phyloP scores from a whole-genome alignment of 805 yeast species.

The Candida ovalis region DNA sequence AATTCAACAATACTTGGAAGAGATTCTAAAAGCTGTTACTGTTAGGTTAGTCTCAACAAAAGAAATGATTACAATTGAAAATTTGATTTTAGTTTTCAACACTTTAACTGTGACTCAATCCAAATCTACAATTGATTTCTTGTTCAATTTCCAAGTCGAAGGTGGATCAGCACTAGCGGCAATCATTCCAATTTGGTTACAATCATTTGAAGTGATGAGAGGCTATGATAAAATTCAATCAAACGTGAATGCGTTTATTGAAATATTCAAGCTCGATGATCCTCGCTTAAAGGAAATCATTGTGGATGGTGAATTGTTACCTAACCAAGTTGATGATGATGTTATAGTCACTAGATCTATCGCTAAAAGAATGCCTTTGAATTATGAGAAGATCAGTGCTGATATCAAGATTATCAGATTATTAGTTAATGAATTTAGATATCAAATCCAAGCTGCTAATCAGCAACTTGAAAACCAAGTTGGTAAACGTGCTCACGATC shows the following conservation, averaged over 20 bases:
- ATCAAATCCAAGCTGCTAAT: constrained; percentile 44
- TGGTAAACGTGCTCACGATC: constrained; percentile 38
- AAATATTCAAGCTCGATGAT: constrained; percentile 59
- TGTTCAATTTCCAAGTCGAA: constrained; percentile 38
- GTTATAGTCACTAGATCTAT: constrained; percentile 83
- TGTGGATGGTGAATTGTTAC: constrained; percentile 77
- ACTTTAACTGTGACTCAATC: constrained; percentile 63
- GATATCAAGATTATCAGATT: constrained; percentile 70
- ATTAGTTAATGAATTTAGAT: constrained; percentile 62
- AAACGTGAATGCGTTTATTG: constrained; percentile 67
- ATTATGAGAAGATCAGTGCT: constrained; percentile 63
- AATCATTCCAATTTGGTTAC: constrained; percentile 78
- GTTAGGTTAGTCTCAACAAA: constrained; percentile 60
- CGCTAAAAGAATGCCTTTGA: constrained; percentile 61
- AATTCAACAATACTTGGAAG: constrained; percentile 42
- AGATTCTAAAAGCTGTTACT: constrained; percentile 72
- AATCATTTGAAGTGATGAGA: constrained; percentile 72
- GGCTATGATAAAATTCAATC: constrained; percentile 71
- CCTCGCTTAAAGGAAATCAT: constrained; percentile 43
- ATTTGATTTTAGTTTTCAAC: constrained; percentile 72
- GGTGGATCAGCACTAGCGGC: constrained; percentile 43
- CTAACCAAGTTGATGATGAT: constrained; percentile 47
- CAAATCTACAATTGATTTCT: constrained; percentile 56
- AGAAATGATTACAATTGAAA: constrained; percentile 72
- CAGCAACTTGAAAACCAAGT: background rate